Percentiles rank a stretch among this genome's conserved stretches.
Evolutionary conservation across 73 alveolate species (phyloP).

Genomic region (Uronychia setigera): DNA sequence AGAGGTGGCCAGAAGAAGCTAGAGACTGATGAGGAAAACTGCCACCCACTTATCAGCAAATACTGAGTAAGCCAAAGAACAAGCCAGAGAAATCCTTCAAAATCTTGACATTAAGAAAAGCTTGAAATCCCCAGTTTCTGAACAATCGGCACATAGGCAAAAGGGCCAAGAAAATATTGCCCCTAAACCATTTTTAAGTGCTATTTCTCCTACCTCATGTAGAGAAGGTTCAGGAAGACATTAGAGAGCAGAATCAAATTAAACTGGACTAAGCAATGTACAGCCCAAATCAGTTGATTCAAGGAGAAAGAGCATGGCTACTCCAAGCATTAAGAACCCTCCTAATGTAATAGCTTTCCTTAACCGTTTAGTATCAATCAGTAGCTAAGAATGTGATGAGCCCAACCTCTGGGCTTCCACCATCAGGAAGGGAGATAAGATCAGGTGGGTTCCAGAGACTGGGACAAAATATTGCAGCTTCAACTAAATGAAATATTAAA

Average conservation of each 20-base stretch:
- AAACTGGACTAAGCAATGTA: no score
- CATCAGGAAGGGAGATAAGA: conserved; percentile 40
- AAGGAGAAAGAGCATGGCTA: background rate
- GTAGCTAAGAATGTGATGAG: background rate
- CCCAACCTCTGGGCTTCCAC: background rate
- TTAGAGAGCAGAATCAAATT: no score
- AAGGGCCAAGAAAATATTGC: no score
- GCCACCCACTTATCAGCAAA: background rate
- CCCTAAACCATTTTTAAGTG: no score
- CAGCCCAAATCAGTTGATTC: no score
- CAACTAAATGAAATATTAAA: no score
- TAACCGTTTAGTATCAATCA: no score
- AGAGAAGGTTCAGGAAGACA: no score
- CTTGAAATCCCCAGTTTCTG: background rate
- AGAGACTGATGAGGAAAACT: conserved; percentile 24
- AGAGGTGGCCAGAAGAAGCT: conserved; percentile 34
- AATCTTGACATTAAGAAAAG: background rate
- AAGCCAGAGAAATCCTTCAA: background rate
- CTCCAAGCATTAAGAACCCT: background rate
- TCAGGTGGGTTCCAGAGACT: conserved; percentile 57
- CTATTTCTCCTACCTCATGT: no score
- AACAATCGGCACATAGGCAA: no score
- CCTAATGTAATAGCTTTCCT: background rate
- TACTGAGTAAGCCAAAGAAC: background rate
- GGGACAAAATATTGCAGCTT: conserved; percentile 31